Conservation (phyloP, 176 grass and related monocot genomes). For the Musa troglodytarum region DNA sequence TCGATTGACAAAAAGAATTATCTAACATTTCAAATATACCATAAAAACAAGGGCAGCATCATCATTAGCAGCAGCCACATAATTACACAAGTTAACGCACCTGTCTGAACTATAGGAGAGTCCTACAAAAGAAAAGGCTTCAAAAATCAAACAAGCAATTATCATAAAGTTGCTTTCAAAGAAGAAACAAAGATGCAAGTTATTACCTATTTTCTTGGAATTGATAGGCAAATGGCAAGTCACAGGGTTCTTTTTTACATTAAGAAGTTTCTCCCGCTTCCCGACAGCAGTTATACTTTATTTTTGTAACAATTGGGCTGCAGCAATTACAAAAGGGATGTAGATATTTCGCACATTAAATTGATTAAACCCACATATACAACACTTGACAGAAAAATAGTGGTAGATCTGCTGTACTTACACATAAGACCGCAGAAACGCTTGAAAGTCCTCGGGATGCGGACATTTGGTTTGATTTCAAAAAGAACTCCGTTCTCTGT, state of each 20-base stretch:
- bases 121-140: slow-evolving; percentile 29
- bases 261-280: slow-evolving; percentile 51
- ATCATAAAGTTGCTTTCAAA: background rate
- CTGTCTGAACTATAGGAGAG: slow-evolving; percentile 89
- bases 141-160: slow-evolving; percentile 5
- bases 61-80: slow-evolving; percentile 65
- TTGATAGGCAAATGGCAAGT: slow-evolving; percentile 65
- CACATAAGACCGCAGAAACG: slow-evolving; percentile 83
- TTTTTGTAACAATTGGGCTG: slow-evolving; percentile 91
- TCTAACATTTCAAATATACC: slow-evolving; percentile 45
- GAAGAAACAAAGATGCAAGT: background rate
- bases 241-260: slow-evolving; percentile 94
- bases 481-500: slow-evolving; percentile 88
- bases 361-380: background rate
- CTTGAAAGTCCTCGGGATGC: slow-evolving; percentile 84
- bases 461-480: slow-evolving; percentile 93
- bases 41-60: slow-evolving; percentile 70
- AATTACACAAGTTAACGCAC: slow-evolving; percentile 77
- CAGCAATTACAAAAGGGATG: slow-evolving; percentile 7
- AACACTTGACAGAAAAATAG: background rate
- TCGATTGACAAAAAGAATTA: background rate
- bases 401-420: slow-evolving; percentile 34
- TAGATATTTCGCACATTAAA: slow-evolving; percentile 8
- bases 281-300: slow-evolving; percentile 27
- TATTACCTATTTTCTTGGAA: slow-evolving; percentile 63